phyloP scores from a whole-genome alignment of 176 grass and related monocot genomes.

The Carex kokanica region DNA sequence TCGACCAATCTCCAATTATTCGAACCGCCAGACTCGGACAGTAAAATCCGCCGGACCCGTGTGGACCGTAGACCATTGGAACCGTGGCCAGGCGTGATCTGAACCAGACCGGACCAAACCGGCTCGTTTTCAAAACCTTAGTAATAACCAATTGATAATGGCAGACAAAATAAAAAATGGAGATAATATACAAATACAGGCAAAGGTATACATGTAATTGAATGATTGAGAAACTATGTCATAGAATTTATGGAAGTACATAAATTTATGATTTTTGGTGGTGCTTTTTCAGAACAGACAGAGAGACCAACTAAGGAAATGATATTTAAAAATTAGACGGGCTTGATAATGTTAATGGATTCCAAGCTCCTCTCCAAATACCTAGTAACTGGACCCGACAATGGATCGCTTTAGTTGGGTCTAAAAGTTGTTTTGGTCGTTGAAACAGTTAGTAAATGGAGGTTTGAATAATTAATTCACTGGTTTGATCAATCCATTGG shows the following conservation, averaged over 20 bases:
- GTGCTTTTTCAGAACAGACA: background rate
- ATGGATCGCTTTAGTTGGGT: background rate
- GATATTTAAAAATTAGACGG: background rate
- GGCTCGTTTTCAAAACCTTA: too few species aligned
- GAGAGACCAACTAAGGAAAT: background rate
- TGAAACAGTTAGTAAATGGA: background rate
- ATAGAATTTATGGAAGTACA: background rate
- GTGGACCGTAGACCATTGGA: too few species aligned
- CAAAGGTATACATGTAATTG: background rate
- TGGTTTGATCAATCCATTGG: background rate
- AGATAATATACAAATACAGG: constrained; percentile 8
- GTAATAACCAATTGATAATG: background rate
- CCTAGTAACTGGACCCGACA: background rate
- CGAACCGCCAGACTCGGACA: too few species aligned
- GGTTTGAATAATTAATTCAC: background rate
- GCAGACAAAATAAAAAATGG: background rate
- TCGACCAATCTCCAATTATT: too few species aligned
- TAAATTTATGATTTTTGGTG: background rate
- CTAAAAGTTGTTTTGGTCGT: constrained; percentile 1
- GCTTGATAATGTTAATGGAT: background rate
- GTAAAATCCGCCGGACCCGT: too few species aligned
- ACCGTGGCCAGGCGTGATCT: too few species aligned
- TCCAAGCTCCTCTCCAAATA: background rate
- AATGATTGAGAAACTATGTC: background rate
- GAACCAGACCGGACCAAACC: too few species aligned